Conservation (phyloP, 495 filamentous ascomycete genomes). For the Antarctomyces pellizariae region DNA sequence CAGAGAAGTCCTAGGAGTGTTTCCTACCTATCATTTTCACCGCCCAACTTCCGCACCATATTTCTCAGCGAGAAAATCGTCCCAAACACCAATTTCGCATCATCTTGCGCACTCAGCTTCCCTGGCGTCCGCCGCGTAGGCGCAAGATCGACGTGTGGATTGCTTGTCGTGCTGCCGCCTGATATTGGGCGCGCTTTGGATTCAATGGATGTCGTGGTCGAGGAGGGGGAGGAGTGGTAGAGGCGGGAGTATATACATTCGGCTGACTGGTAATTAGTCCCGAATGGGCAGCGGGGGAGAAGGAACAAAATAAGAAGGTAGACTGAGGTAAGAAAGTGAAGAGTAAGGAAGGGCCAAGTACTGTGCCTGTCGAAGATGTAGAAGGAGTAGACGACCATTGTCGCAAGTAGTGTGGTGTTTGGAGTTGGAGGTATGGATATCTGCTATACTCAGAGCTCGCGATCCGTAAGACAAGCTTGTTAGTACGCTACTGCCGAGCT, state of each 20-base stretch:
- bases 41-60: slow-evolving; percentile 88
- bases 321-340: not conserved
- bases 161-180: slow-evolving; percentile 1
- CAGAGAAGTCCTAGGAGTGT: not conserved
- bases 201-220: no score
- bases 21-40: slow-evolving; percentile 53
- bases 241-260: slow-evolving; percentile 91
- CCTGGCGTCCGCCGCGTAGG: slow-evolving; percentile 13
- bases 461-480: no score
- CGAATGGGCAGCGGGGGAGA: not conserved
- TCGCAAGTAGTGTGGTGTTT: slow-evolving; percentile 4
- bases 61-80: slow-evolving; percentile 89
- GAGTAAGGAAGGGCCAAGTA: no score
- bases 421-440: slow-evolving; percentile 1
- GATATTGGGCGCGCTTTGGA: slow-evolving; percentile 9
- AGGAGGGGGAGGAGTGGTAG: no score
- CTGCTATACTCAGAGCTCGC: no score
- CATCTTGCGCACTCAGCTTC: slow-evolving; percentile 46
- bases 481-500: no score
- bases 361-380: slow-evolving; percentile 98
- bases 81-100: slow-evolving; percentile 92
- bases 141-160: slow-evolving; percentile 6
- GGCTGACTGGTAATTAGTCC: slow-evolving; percentile 29
- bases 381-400: slow-evolving; percentile 88
- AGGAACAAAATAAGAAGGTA: not conserved